Evolutionary conservation across 306 rosid species (phyloP).

Genomic region (Nissolia schottii): DNA sequence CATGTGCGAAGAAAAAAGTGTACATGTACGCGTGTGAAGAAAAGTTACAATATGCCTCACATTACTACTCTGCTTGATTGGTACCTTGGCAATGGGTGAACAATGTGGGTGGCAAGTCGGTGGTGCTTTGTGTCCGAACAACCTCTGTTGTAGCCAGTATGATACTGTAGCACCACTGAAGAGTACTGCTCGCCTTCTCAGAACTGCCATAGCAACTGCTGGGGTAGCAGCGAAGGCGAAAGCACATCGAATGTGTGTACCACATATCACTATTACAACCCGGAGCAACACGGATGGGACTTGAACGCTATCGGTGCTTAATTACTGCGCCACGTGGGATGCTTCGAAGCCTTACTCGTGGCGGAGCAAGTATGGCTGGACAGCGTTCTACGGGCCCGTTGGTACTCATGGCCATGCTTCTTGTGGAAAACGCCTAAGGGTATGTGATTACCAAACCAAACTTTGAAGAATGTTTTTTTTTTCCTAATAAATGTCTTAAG

Average conservation of each 20-base stretch:
- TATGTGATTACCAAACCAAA: not conserved
- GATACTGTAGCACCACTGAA: constrained; percentile 48
- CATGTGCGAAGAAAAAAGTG: no score
- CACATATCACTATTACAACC: constrained; percentile 61
- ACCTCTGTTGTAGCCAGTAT: constrained; percentile 57
- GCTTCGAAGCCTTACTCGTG: constrained; percentile 48
- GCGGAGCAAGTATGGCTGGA: constrained; percentile 88
- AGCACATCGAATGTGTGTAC: constrained; percentile 54
- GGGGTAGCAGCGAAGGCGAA: constrained; percentile 22
- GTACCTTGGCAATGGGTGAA: not conserved
- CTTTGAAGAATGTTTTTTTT: no score
- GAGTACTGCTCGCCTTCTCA: constrained; percentile 41
- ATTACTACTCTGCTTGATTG: not conserved
- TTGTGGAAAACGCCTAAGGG: constrained; percentile 67
- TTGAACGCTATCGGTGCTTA: constrained; percentile 49
- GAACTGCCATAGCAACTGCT: constrained; percentile 54
- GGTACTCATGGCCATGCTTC: constrained; percentile 60
- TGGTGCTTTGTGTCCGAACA: constrained; percentile 32
- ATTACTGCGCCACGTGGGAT: constrained; percentile 82
- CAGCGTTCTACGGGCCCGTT: constrained; percentile 73
- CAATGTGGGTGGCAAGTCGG: constrained; percentile 59
- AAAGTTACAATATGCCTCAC: not conserved
- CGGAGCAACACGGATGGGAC: constrained; percentile 59
- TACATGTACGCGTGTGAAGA: no score
- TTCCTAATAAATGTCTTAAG: no score